Base-by-base conservation (phyloP, 768 basidiomycete species). In the Mycena rosella region DNA sequence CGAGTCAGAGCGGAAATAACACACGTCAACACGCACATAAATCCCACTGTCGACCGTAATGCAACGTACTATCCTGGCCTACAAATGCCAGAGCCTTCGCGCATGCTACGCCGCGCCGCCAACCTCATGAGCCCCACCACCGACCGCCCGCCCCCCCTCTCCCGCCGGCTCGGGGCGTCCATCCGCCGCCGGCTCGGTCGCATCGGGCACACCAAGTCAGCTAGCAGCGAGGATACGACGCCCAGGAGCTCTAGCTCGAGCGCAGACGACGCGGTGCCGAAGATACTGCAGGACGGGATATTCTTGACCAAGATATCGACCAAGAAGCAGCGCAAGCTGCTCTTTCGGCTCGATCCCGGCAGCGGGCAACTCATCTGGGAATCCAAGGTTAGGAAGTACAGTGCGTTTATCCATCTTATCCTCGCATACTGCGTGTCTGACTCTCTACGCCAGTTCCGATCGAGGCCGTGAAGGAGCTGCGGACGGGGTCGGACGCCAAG, bases 401-500 rank as follows among this genome's bases (percentile, higher is more conserved):
- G 51, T 61, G 27, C 27, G 58, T 63, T 47, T 22, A 20, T 53
- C 44, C 13, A 56, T 53, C 42, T 56, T 30, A 20, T 60, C 15
- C 60, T 60, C 20, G 38, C 24, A 34, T 59, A 62, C 48, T 40
- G 42, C 48, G 61, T 18, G 62, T 63, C 63, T 26, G 47, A 71
- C 36, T 42, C 52, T 38, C 22, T 40, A 5, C 52, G 40, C 30
- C 52, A 96, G 96, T 97, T 49, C 88, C 91, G 1, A 90, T 98
- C 73, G 94, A 94, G 75, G 86, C 87, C 71, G 93, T 98, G 78
- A 92, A 94, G 60, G 96, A 97, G 75, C 86, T 98, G 32, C 91
- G 96, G 18, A 85, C 89, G 0, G 93, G 91, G 17, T 74, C 85
- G 6, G 89, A 94, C 34, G 89, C 92, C 2, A 83, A 86, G 22